Evolutionary conservation across 495 filamentous ascomycete species (phyloP).

Genomic region (Podospora didyma): DNA sequence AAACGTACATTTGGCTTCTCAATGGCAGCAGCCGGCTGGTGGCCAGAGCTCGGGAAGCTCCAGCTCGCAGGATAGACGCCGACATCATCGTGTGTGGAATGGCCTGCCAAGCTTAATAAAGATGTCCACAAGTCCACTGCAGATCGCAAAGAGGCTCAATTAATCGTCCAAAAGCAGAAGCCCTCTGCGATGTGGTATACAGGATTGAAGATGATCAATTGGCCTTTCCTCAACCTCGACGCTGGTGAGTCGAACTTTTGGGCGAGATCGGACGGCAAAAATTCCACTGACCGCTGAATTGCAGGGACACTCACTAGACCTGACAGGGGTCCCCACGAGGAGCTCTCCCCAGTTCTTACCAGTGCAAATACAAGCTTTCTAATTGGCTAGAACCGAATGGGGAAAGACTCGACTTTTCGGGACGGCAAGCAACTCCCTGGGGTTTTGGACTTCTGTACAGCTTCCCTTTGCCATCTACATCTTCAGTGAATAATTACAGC

Average conservation of each 20-base stretch:
- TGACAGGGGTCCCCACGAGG: conserved; percentile 26
- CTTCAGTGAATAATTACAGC: no score
- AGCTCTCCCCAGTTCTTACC: conserved; percentile 12
- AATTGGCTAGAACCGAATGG: conserved; percentile 20
- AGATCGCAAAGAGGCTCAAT: neutral
- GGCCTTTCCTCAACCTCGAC: conserved; percentile 7
- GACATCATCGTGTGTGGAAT: conserved; percentile 31
- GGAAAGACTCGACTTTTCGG: no score
- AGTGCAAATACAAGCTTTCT: conserved; percentile 22
- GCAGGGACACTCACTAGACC: conserved; percentile 18
- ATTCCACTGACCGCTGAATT: conserved; percentile 18
- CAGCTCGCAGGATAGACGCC: conserved; percentile 33
- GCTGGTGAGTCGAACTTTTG: conserved; percentile 16
- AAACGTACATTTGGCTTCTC: conserved; percentile 36
- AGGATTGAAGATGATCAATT: conserved; percentile 13
- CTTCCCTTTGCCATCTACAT: no score
- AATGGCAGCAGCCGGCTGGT: conserved; percentile 28
- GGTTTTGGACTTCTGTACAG: no score
- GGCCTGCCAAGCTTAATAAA: neutral
- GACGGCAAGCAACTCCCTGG: no score
- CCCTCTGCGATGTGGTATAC: conserved; percentile 1
- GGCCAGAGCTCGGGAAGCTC: conserved; percentile 38
- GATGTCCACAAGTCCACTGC: neutral
- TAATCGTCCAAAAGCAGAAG: neutral
- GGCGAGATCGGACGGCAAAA: conserved; percentile 31